Base-by-base conservation (phyloP, 2,329 filamentous ascomycete genomes). In the Allantophomopsis cytisporea region DNA sequence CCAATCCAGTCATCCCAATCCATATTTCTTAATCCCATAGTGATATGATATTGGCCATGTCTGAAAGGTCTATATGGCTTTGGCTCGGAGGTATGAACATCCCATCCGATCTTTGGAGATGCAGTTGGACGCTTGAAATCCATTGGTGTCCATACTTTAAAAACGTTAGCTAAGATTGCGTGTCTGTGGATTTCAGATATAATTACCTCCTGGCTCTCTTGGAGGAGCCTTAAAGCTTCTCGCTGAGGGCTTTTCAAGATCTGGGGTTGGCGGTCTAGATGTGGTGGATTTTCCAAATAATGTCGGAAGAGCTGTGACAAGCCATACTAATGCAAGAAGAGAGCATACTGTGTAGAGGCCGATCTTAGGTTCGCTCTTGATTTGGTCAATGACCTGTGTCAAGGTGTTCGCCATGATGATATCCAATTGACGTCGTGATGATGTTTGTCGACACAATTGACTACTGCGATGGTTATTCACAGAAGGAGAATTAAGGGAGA, bases 1-100 rank as follows among this genome's bases (percentile, higher is more conserved):
- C 54, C 54, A 42, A 56, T 56, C 54, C 54, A 56, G 36, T 56
- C 50, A 41, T 56, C 47, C 54, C 54, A 56, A 28, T 53, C 45
- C 54, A 56, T 56, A 38, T 48, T 55, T 31, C 54, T 44, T 5
- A 56, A 42, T 12, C 54, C 54, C 54, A 56, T 56, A 8, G 54
- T 56, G 32, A 56, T 56, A 36, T 56, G 52, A 38, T 56, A 55
- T 8, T 47, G 43, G 8, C 54, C 54, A 45, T 54, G 36, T 47
- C 52, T 46, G 41, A 56, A 56, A 23, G 54, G 54, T 7, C 54
- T 51, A 36, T 56, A 56, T 30, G 54, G 45, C n/a, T 50, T 48
- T 41, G 54, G 54, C 31, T 54, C 54, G 7, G 52, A 45, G 16
- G 50, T 52, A 23, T 53, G 41, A 4, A 55, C 50, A 42, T 55